Percentiles rank a stretch among this genome's conserved stretches.
phyloP scores from a whole-genome alignment of 331 rosid species.

The Malus hybrid region DNA sequence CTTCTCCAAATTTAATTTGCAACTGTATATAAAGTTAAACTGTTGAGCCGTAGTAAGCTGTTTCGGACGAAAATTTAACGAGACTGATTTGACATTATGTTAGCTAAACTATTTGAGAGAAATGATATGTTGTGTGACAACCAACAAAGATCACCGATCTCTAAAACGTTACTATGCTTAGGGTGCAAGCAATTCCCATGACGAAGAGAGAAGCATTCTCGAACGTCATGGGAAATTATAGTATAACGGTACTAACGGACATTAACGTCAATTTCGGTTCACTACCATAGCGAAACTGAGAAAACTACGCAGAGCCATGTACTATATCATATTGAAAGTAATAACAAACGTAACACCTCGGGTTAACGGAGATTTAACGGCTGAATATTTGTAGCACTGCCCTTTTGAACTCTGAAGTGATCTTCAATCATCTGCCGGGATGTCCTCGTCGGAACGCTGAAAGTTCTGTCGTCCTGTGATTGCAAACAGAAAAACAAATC shows the following conservation, averaged over 20 bases:
- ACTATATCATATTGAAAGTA: background rate
- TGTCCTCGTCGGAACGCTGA: slow-evolving; percentile 86
- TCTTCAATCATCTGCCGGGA: slow-evolving; percentile 73
- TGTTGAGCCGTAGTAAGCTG: background rate
- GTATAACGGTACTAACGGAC: background rate
- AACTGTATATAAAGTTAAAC: background rate
- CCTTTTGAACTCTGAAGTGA: background rate
- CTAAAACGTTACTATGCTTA: too few species aligned
- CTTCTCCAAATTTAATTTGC: background rate
- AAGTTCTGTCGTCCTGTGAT: slow-evolving; percentile 75
- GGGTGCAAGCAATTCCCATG: too few species aligned
- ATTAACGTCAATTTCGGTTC: background rate
- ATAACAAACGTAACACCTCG: background rate
- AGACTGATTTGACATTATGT: too few species aligned
- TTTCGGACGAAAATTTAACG: background rate
- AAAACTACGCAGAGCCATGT: background rate
- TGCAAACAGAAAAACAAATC: background rate
- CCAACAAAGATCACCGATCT: too few species aligned
- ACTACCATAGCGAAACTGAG: background rate
- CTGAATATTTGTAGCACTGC: background rate
- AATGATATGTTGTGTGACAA: too few species aligned
- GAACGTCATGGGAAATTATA: background rate
- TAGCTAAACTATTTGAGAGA: too few species aligned
- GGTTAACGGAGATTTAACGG: background rate
- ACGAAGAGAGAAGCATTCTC: background rate